Evolutionary conservation across 805 yeast genomes (phyloP).

Genomic region (Kodamaea neixiangensis): DNA sequence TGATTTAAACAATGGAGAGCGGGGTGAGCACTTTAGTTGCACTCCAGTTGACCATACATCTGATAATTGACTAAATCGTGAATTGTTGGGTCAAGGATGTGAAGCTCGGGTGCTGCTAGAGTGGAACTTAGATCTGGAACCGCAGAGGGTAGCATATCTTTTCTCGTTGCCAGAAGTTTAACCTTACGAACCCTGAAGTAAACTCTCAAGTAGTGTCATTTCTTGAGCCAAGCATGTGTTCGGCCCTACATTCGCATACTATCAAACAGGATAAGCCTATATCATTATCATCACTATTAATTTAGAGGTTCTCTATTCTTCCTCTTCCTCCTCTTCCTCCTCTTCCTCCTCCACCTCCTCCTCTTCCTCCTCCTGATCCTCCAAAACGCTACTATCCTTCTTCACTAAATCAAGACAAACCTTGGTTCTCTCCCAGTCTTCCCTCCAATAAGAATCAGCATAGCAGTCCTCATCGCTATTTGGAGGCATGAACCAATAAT

Average conservation of each 20-base stretch:
- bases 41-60: no score
- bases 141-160: no score
- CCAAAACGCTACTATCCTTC: neutral
- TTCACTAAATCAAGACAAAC: slow-evolving; percentile 22
- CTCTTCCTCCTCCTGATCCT: neutral
- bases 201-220: no score
- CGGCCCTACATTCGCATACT: neutral
- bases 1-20: no score
- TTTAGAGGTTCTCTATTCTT: neutral
- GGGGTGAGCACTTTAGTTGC: no score
- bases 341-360: neutral
- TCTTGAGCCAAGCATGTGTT: neutral
- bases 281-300: neutral
- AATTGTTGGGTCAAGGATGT: no score
- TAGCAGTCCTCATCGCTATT: slow-evolving; percentile 39
- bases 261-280: no score
- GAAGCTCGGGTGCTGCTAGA: no score
- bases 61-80: no score
- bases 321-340: neutral
- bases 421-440: slow-evolving; percentile 50
- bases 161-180: no score
- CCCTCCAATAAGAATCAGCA: slow-evolving; percentile 52
- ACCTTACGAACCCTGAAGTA: no score
- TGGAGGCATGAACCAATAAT: slow-evolving; percentile 78
- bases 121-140: no score